Base-by-base conservation (phyloP, 2,329 filamentous ascomycete species). In the Apiospora marii region DNA sequence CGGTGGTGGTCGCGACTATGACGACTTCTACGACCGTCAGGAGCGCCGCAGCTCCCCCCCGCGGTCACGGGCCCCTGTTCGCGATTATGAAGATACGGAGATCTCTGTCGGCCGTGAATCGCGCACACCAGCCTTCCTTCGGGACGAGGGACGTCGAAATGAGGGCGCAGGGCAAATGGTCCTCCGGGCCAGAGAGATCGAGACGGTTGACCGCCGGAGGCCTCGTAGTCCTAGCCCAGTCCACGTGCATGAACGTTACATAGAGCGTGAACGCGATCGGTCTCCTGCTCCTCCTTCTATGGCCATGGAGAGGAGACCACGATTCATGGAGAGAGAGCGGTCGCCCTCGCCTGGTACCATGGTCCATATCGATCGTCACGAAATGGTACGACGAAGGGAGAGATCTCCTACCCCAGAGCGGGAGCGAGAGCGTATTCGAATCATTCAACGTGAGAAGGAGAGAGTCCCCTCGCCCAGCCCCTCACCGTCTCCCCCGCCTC, bases 401-500 rank as follows among this genome's bases (percentile, higher is more conserved):
- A 76, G 79, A 19, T 80, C 79, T 49, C 84, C 84, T 4, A 84
- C 83, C 3, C 84, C 84, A 4, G 83, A 83, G 4, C 78, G 80
- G 4, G 83, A 86, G 12, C 81, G 82, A 10, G 86, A 89, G 71
- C 83, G 83, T 46, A 88, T 88, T 67, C 85, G 81, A 70, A 82
- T 84, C 71, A 88, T 90, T 73, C 78, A 88, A 76, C 83, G 83
- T 70, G 84, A 87, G 74, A 80, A 80, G 69, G 83, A 86, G 75
- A 83, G 84, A 70, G 73, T 81, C 72, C 84, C 85, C 4, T 84
- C 85, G 12, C 85, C 87, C 27, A 82, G 83, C 81, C 82, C 84
- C 72, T 87, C 87, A 14, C 85, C 85, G 13, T 87, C 89, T 27
- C 89, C 90, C 14, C 87, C 89, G 27, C 89, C 90, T 4, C 86